These are phyloP conservation scores for Coprinopsis marcescibilis DNA, from an alignment of 768 basidiomycete species.

Conservation along the genomic window DNA sequence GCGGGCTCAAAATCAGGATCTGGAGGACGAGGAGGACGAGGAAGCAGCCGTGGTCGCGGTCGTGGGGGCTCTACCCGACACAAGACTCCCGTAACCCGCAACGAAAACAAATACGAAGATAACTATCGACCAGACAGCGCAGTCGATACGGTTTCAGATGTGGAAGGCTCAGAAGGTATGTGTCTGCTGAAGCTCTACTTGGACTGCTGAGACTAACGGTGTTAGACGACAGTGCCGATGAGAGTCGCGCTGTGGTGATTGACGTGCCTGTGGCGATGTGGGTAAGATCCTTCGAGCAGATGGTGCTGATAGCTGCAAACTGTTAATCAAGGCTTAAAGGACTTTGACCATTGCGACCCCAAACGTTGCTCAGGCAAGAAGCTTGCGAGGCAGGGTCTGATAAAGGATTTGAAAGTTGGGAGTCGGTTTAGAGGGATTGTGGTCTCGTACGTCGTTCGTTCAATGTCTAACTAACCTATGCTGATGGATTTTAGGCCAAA, in stretches of 20 bases:
- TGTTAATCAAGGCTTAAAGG: slow-evolving; percentile 41
- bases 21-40: not conserved
- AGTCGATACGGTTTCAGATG: slow-evolving; percentile 41
- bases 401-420: slow-evolving; percentile 79
- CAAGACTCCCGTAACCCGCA: not conserved
- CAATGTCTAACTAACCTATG: slow-evolving; percentile 2
- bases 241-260: slow-evolving; percentile 26
- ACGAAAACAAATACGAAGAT: slow-evolving; percentile 13
- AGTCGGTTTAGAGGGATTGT: slow-evolving; percentile 87
- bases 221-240: slow-evolving; percentile 18
- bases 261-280: slow-evolving; percentile 92
- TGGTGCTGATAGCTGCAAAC: not conserved
- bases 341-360: slow-evolving; percentile 97
- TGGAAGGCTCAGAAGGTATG: slow-evolving; percentile 25
- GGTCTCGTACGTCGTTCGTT: slow-evolving; percentile 64
- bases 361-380: slow-evolving; percentile 81
- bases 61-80: not conserved
- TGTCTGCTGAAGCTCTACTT: too few species aligned
- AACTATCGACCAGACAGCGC: slow-evolving; percentile 51
- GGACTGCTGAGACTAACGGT: too few species aligned
- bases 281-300: slow-evolving; percentile 48
- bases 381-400: slow-evolving; percentile 77
- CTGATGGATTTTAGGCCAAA: slow-evolving; percentile 58
- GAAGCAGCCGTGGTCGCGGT: not conserved
- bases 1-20: not conserved